Percentiles rank a stretch among this genome's conserved stretches.
These are phyloP conservation scores for Saccharum officinarum DNA, from an alignment of 176 grass and related monocot genomes.

Conservation along the genomic window DNA sequence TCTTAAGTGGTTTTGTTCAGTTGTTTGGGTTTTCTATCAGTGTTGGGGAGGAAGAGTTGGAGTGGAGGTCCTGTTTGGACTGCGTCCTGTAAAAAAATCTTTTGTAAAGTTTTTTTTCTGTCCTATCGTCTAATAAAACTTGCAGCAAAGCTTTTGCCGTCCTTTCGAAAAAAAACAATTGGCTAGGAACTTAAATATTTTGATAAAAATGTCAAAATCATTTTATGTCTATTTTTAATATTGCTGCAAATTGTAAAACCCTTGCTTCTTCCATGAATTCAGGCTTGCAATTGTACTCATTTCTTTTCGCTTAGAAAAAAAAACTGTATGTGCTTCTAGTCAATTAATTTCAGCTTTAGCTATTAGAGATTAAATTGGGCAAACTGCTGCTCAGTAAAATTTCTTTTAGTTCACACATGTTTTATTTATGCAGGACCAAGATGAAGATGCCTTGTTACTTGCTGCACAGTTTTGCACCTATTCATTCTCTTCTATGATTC, in stretches of 20 bases:
- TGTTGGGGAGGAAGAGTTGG: too few relatives aligned
- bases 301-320: background rate
- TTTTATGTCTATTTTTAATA: background rate
- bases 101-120: too few relatives aligned
- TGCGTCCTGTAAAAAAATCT: too few relatives aligned
- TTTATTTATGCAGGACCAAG: conserved; percentile 66
- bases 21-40: too few relatives aligned
- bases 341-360: conserved; percentile 16
- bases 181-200: background rate
- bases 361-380: conserved; percentile 17
- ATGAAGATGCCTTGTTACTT: conserved; percentile 95
- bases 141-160: too few relatives aligned
- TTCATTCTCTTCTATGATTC: conserved; percentile 80
- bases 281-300: background rate
- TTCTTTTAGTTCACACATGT: background rate
- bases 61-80: too few relatives aligned
- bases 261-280: background rate
- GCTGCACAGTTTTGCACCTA: conserved; percentile 88
- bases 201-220: background rate
- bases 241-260: background rate
- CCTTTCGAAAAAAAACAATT: background rate
- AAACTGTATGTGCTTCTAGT: background rate
- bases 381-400: background rate
- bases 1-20: too few relatives aligned
- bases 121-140: too few relatives aligned